These are phyloP conservation scores for Podospora comata DNA, from an alignment of 495 filamentous ascomycete species.

Conservation along the genomic window DNA sequence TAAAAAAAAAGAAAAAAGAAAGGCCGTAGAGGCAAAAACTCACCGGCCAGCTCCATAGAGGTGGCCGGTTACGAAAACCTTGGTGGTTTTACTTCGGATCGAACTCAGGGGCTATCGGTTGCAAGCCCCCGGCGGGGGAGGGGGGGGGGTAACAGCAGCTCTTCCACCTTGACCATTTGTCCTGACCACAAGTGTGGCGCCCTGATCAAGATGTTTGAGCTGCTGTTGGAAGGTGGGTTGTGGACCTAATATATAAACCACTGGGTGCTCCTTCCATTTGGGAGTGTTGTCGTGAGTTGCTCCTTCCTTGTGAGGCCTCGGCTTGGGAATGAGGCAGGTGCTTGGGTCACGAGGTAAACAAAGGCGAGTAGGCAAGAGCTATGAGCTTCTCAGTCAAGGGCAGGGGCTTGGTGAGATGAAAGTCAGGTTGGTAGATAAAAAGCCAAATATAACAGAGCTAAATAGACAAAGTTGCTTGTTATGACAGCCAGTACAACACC, in stretches of 20 bases:
- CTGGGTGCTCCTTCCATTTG: background rate
- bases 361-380: too few species aligned
- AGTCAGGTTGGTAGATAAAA: too few species aligned
- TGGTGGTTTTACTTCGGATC: background rate
- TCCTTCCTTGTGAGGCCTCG: too few species aligned
- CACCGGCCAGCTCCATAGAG: background rate
- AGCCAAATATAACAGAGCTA: too few species aligned
- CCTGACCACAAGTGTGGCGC: background rate
- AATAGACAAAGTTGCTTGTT: too few species aligned
- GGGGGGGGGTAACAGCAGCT: background rate
- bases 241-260: background rate
- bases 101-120: background rate
- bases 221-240: background rate
- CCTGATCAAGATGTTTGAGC: background rate
- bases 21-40: background rate
- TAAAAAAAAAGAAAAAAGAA: background rate
- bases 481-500: too few species aligned
- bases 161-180: background rate
- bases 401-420: too few species aligned
- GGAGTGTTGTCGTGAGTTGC: background rate
- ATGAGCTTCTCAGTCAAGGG: too few species aligned
- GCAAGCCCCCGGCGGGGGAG: too few species aligned
- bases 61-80: background rate
- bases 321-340: too few species aligned
- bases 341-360: too few species aligned